Conservation (phyloP, 192 early-diverging fungal species). For the Jimgerdemannia flammicorona region DNA sequence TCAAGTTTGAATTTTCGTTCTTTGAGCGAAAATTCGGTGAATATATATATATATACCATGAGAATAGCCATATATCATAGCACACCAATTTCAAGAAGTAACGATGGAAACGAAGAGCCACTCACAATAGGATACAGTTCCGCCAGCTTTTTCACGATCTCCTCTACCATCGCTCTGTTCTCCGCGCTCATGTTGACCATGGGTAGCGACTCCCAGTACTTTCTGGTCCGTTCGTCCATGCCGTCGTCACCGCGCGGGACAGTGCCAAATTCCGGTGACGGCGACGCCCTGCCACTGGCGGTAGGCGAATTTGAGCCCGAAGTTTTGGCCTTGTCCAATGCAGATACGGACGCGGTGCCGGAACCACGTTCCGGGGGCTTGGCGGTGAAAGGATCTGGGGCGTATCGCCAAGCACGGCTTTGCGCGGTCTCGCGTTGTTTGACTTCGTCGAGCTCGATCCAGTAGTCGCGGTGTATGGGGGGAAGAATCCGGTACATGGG, state of each 20-base stretch:
- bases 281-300: not conserved
- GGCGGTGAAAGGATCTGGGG: conserved; percentile 76
- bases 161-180: conserved; percentile 56
- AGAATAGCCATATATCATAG: no score
- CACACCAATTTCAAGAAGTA: no score
- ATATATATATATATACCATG: no score
- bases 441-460: conserved; percentile 61
- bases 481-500: conserved; percentile 71
- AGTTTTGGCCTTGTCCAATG: not conserved
- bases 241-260: not conserved
- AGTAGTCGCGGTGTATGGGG: conserved; percentile 65
- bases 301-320: not conserved
- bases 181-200: conserved; percentile 64
- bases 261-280: not conserved
- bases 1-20: not conserved
- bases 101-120: not conserved
- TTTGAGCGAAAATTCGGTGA: not conserved
- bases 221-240: conserved; percentile 36
- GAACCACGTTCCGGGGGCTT: conserved; percentile 33
- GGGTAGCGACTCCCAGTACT: conserved; percentile 59
- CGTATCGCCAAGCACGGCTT: conserved; percentile 51
- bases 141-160: conserved; percentile 46
- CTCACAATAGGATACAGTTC: not conserved
- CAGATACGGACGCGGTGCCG: not conserved
- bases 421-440: conserved; percentile 36